Evolutionary conservation across 2,329 filamentous ascomycete genomes (phyloP).

Genomic region (Eurotiales sp.): DNA sequence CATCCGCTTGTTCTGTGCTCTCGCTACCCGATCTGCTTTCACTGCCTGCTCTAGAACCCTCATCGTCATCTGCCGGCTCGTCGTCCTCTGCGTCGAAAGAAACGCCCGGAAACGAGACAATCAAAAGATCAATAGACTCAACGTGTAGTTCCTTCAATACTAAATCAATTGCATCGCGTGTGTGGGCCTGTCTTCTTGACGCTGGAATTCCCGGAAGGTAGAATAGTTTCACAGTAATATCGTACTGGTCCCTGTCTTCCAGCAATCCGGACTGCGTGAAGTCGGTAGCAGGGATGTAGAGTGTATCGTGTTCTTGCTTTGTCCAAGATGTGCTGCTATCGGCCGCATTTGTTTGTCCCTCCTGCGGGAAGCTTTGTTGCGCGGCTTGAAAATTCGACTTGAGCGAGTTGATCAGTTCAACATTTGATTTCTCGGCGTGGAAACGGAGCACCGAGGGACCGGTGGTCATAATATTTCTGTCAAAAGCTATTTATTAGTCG

Average conservation of each 20-base stretch:
- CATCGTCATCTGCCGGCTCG: constrained; percentile 50
- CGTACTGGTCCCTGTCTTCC: constrained; percentile 81
- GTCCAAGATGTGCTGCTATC: constrained; percentile 58
- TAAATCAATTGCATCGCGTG: constrained; percentile 71
- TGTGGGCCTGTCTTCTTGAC: constrained; percentile 64
- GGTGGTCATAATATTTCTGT: constrained; percentile 77
- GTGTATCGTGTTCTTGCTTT: constrained; percentile 53
- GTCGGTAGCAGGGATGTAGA: constrained; percentile 77
- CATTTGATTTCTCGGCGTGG: constrained; percentile 78
- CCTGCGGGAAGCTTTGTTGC: constrained; percentile 54
- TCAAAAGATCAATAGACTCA: constrained; percentile 75
- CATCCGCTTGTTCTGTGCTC: constrained; percentile 41
- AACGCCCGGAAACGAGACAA: constrained; percentile 89
- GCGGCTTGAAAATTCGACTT: constrained; percentile 76
- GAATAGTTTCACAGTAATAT: constrained; percentile 94
- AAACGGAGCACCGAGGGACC: constrained; percentile 81
- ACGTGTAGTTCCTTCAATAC: constrained; percentile 78
- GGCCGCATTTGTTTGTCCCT: constrained; percentile 26
- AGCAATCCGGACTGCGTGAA: constrained; percentile 66
- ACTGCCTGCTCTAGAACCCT: constrained; percentile 58
- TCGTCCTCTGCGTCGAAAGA: constrained; percentile 92
- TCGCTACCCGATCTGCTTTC: constrained; percentile 53
- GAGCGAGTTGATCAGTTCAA: constrained; percentile 85
- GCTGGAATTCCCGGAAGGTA: constrained; percentile 71
- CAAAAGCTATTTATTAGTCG: constrained; percentile 7